phyloP scores from a whole-genome alignment of 2,329 filamentous ascomycete species.

The Metarhizium robertsii region DNA sequence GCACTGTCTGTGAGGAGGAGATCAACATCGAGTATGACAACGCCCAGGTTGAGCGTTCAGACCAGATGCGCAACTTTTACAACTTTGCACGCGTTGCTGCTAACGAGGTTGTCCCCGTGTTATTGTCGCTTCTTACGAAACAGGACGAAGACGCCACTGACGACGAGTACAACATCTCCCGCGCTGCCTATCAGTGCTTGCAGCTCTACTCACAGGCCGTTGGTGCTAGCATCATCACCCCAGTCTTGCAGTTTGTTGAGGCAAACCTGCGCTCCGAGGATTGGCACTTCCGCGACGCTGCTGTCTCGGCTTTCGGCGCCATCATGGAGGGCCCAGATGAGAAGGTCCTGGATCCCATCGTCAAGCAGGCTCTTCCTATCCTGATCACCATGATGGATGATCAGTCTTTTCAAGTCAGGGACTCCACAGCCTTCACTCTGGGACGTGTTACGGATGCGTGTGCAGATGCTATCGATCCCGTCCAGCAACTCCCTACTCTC shows the following conservation, averaged over 20 bases:
- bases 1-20: constrained; percentile 98
- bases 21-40: constrained; percentile 98
- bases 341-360: constrained; percentile 81
- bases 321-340: constrained; percentile 99
- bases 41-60: constrained; percentile 60
- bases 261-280: constrained; percentile 80
- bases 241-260: constrained; percentile 88
- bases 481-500: constrained; percentile 71
- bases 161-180: constrained; percentile 94
- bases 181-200: constrained; percentile 91
- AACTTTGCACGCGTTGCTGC: constrained; percentile 93
- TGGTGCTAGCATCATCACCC: constrained; percentile 70
- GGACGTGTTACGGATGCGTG: constrained; percentile 93
- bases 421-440: constrained; percentile 91
- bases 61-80: constrained; percentile 85
- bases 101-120: constrained; percentile 85
- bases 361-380: constrained; percentile 89
- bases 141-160: constrained; percentile 96
- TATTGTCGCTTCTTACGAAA: constrained; percentile 82
- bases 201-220: constrained; percentile 94
- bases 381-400: constrained; percentile 91
- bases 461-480: constrained; percentile 82
- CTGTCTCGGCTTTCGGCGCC: constrained; percentile 92
- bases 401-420: constrained; percentile 77
- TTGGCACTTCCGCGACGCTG: constrained; percentile 91